Evolutionary conservation across 1,284 basidiomycete species (phyloP).

Genomic region (Xerocomus minutiporus): DNA sequence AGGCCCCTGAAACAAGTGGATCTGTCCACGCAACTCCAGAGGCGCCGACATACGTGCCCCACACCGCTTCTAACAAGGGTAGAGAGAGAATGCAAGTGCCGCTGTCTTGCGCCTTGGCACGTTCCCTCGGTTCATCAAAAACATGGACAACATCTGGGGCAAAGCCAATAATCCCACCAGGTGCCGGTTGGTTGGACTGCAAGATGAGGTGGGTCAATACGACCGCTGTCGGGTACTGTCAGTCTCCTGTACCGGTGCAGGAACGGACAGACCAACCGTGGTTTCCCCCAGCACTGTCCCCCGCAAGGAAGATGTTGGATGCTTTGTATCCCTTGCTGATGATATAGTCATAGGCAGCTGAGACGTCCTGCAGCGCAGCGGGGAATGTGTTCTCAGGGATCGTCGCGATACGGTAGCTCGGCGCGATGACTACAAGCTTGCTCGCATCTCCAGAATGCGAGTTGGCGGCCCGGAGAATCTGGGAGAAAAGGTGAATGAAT

Average conservation of each 20-base stretch:
- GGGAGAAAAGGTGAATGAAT: slow-evolving; percentile 1
- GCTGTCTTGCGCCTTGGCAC: background rate
- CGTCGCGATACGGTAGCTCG: slow-evolving; percentile 26
- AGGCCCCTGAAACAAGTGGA: slow-evolving; percentile 18
- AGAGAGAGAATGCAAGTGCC: slow-evolving; percentile 6
- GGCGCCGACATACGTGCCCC: slow-evolving; percentile 11
- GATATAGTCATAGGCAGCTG: slow-evolving; percentile 24
- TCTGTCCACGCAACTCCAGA: slow-evolving; percentile 11
- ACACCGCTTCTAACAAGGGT: background rate
- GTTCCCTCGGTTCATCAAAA: background rate
- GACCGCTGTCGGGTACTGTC: slow-evolving; percentile 12
- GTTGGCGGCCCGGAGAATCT: slow-evolving; percentile 6
- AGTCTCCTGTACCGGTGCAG: background rate
- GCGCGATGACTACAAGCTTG: slow-evolving; percentile 17
- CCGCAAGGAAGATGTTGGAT: slow-evolving; percentile 20
- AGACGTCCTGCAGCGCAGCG: slow-evolving; percentile 22
- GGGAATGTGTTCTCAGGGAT: slow-evolving; percentile 25
- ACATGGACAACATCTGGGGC: slow-evolving; percentile 3
- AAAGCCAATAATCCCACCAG: slow-evolving; percentile 11
- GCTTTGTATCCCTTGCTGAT: slow-evolving; percentile 17
- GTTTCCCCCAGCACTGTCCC: slow-evolving; percentile 27
- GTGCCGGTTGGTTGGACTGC: slow-evolving; percentile 9
- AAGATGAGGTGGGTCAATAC: slow-evolving; percentile 23
- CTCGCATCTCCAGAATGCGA: background rate
- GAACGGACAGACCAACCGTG: slow-evolving; percentile 12